Evolutionary conservation across 176 grass and related monocot species (phyloP).

Genomic region (Zizania latifolia): DNA sequence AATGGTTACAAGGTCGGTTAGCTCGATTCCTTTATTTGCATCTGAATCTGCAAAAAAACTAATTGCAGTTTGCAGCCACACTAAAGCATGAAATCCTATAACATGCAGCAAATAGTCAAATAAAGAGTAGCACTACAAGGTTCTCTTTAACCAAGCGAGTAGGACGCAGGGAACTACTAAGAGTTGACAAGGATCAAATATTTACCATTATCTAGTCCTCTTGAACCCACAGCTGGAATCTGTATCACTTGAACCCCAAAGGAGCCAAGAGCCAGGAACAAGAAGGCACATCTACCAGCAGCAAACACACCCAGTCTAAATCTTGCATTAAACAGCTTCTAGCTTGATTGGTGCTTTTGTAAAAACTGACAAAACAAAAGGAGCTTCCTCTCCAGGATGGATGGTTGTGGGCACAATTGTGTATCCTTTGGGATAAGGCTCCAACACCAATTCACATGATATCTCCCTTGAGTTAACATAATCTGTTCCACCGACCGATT

Average conservation of each 20-base stretch:
- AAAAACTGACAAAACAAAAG: constrained; percentile 98
- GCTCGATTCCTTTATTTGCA: background rate
- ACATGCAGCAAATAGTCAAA: background rate
- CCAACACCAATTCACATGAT: constrained; percentile 93
- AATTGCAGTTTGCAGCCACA: background rate
- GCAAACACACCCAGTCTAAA: constrained; percentile 12
- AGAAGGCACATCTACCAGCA: constrained; percentile 10
- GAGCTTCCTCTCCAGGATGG: constrained; percentile 97
- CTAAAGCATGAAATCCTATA: background rate
- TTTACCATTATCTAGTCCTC: constrained; percentile 26
- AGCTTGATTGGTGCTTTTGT: constrained; percentile 91
- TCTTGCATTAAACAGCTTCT: constrained; percentile 70
- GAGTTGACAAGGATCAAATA: background rate
- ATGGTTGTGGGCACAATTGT: constrained; percentile 98
- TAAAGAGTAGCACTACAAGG: background rate
- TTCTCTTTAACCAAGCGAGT: background rate
- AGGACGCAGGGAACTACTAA: background rate
- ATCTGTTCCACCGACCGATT: constrained; percentile 93
- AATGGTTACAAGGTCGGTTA: constrained; percentile 5
- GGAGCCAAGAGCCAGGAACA: constrained; percentile 20
- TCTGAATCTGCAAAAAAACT: background rate
- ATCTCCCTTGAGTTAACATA: constrained; percentile 98
- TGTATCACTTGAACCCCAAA: background rate
- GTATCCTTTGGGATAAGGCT: constrained; percentile 96
- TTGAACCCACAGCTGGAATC: constrained; percentile 30